Evolutionary conservation across 2,329 filamentous ascomycete species (phyloP).

Genomic region (Ceratocystis smalleyi): DNA sequence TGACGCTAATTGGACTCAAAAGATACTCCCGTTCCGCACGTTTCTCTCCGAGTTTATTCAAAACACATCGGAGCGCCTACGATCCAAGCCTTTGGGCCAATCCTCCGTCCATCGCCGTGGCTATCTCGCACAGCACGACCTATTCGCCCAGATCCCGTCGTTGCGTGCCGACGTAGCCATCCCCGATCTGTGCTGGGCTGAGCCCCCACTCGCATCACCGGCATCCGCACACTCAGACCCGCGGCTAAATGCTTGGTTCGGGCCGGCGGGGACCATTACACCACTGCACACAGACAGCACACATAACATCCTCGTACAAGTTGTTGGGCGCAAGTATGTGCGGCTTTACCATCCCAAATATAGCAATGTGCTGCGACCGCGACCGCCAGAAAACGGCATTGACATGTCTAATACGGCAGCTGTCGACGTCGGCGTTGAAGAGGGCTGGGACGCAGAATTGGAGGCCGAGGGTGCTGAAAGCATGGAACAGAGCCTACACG

Average conservation of each 20-base stretch:
- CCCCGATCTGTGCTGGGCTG: conserved; percentile 72
- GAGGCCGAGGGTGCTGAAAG: conserved; percentile 19
- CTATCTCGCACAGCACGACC: conserved; percentile 84
- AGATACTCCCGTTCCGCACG: conserved; percentile 55
- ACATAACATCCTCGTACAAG: conserved; percentile 80
- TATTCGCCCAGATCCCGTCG: conserved; percentile 66
- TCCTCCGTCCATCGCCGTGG: conserved; percentile 30
- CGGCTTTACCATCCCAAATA: conserved; percentile 62
- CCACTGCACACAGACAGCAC: conserved; percentile 89
- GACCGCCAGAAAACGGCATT: conserved; percentile 51
- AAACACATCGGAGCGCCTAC: not conserved
- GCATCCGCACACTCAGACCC: conserved; percentile 35
- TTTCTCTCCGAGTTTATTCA: conserved; percentile 52
- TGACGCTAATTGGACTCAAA: conserved; percentile 69
- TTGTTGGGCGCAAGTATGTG: conserved; percentile 84
- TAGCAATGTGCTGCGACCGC: conserved; percentile 42
- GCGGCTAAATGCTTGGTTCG: conserved; percentile 82
- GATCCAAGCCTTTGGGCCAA: not conserved
- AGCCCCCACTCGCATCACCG: conserved; percentile 41
- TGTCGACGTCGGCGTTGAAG: conserved; percentile 57
- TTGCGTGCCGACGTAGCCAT: conserved; percentile 60
- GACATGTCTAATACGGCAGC: conserved; percentile 85
- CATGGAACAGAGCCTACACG: conserved; percentile 22
- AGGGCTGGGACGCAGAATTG: conserved; percentile 37
- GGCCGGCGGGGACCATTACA: conserved; percentile 73